These are phyloP conservation scores for Aspergillus nanangensis DNA, from an alignment of 495 filamentous ascomycete species.

Conservation along the genomic window DNA sequence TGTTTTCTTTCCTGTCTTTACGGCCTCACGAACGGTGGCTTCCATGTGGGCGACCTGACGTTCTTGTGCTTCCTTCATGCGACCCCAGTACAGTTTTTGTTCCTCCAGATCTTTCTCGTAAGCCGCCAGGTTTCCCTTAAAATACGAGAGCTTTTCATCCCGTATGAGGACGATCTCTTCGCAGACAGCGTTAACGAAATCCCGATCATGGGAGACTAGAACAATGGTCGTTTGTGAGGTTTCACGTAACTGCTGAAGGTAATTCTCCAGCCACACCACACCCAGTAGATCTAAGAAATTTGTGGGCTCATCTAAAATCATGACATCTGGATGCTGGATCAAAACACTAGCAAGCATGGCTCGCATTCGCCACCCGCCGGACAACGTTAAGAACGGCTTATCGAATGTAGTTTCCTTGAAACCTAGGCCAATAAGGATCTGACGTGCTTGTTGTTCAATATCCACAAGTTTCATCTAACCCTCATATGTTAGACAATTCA, in stretches of 20 bases:
- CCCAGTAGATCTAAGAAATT: slow-evolving; percentile 78
- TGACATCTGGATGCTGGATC: slow-evolving; percentile 66
- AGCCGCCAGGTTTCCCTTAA: slow-evolving; percentile 59
- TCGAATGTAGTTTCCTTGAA: slow-evolving; percentile 58
- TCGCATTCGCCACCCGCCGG: slow-evolving; percentile 78
- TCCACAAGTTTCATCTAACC: slow-evolving; percentile 38
- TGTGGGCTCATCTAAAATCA: slow-evolving; percentile 84
- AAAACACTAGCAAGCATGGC: slow-evolving; percentile 62
- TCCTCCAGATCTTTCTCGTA: slow-evolving; percentile 66
- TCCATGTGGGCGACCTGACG: slow-evolving; percentile 73
- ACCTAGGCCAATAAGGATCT: slow-evolving; percentile 63
- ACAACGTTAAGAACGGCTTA: slow-evolving; percentile 57
- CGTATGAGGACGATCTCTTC: slow-evolving; percentile 73
- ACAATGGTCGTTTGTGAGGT: slow-evolving; percentile 45
- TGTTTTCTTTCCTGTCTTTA: slow-evolving; percentile 62
- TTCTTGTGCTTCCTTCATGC: slow-evolving; percentile 76
- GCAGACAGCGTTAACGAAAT: slow-evolving; percentile 66
- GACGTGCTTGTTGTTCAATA: slow-evolving; percentile 56
- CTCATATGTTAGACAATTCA: neutral
- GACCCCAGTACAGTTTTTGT: slow-evolving; percentile 58
- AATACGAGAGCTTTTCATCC: slow-evolving; percentile 47
- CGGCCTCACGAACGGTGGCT: slow-evolving; percentile 64
- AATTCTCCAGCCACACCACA: slow-evolving; percentile 77
- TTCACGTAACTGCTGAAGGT: slow-evolving; percentile 51
- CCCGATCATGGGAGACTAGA: slow-evolving; percentile 75